phyloP scores from a whole-genome alignment of 495 filamentous ascomycete genomes.

The Talaromyces trachyspermus region DNA sequence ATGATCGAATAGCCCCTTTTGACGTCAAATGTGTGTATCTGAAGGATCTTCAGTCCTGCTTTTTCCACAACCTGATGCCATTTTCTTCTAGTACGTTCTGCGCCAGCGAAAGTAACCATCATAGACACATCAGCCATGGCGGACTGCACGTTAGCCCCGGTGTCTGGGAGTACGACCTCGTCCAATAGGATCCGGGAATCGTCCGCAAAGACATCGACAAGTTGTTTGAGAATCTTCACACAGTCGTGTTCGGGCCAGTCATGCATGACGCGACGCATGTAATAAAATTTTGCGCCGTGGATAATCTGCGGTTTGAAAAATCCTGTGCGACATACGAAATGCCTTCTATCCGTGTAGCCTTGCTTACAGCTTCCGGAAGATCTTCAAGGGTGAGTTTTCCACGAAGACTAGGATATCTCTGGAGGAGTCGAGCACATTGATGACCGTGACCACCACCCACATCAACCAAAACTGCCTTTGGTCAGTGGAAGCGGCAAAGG shows the following conservation, averaged over 20 bases:
- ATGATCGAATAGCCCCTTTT: conserved; percentile 18
- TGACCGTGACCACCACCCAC: conserved; percentile 50
- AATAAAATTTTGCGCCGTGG: conserved; percentile 29
- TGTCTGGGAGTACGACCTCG: conserved; percentile 28
- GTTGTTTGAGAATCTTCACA: conserved; percentile 28
- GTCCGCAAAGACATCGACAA: conserved; percentile 22
- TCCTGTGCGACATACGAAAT: conserved; percentile 26
- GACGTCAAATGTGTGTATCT: conserved; percentile 30
- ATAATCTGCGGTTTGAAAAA: conserved; percentile 46
- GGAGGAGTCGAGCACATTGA: conserved; percentile 35
- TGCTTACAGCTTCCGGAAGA: conserved; percentile 30
- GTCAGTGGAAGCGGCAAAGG: not conserved
- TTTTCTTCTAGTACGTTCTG: conserved; percentile 27
- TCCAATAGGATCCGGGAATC: conserved; percentile 31
- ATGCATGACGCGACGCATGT: conserved; percentile 39
- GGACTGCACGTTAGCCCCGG: conserved; percentile 20
- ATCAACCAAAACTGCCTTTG: conserved; percentile 33
- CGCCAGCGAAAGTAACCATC: conserved; percentile 28
- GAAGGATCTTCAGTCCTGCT: conserved; percentile 34
- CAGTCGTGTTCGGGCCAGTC: conserved; percentile 43
- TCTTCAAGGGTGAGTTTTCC: conserved; percentile 50
- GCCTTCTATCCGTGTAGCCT: conserved; percentile 11
- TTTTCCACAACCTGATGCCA: conserved; percentile 31
- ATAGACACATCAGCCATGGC: conserved; percentile 29
- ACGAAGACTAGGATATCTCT: conserved; percentile 30